Evolutionary conservation across 2,329 filamentous ascomycete species (phyloP), one percentile per base, ranked within the genome.

Genomic region (Diplodia scrobiculata): DNA sequence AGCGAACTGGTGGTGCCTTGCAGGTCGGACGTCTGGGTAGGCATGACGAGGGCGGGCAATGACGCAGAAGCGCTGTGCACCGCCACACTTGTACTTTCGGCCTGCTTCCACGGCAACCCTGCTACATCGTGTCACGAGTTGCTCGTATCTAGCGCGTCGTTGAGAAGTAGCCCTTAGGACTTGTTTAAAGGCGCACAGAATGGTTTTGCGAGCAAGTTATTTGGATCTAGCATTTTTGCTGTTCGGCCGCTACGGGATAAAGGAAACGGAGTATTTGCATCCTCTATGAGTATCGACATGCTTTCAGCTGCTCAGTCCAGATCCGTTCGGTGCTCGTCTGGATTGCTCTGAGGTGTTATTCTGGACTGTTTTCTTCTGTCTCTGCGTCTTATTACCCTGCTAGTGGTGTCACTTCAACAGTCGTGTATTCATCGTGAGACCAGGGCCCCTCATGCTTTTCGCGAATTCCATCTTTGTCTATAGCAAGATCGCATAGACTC

Each of bases 21-120:
- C 53, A 58, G 53, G 34, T 62, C 9, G 41, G 58, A 21, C 50
- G 36, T 29, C 58, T 62, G 52, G 38, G 51, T 58, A 34, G 41
- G 50, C 21, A 48, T 59, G 54, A 59, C 34, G 21, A 38, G 60
- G 27, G 50, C 29, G 60, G 27, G 50, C 21, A 47, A 65, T 65
- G 63, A 65, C 63, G 63, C 63, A 65, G 52, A 25, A 51, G 48
- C 45, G 51, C 51, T 51, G 27, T 55, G 53, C 63, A 65, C 9
- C 17, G 34, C 34, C 34, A 36, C 34, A 36, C 34, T 34, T 10
- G 32, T 11, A 11, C 10, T 4, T 27, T 65, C 63, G n/a, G 13
- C n/a, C 7, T 17, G 27, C 25, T 58, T 65, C 63, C 14, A 58
- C n/a, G 47, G n/a, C 25, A 1, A 36, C 32, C n/a, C 17, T 34